Conservation (phyloP, 1,284 basidiomycete genomes). For the Moesziomyces aphidis region DNA sequence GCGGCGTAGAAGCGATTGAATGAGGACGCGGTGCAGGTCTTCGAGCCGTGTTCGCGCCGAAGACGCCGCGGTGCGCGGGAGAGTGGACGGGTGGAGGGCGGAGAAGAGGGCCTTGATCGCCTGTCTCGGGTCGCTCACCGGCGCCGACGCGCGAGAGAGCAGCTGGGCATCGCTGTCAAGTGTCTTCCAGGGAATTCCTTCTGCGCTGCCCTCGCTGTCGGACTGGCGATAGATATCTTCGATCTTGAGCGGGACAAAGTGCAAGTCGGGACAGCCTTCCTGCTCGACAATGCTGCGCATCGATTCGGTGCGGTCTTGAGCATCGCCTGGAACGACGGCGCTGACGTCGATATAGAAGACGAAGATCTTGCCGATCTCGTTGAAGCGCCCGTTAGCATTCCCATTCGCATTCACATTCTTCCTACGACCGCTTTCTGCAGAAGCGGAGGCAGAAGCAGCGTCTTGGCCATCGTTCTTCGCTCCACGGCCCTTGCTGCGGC, state of each 20-base stretch:
- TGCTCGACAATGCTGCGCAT: constrained; percentile 39
- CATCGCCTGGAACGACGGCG: constrained; percentile 18
- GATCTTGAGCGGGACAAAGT: constrained; percentile 46
- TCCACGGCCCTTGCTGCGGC: constrained; percentile 10
- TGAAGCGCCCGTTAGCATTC: constrained; percentile 31
- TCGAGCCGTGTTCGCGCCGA: constrained; percentile 57
- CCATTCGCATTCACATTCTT: background rate
- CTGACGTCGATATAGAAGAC: constrained; percentile 60
- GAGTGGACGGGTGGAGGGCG: constrained; percentile 30
- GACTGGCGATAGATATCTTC: constrained; percentile 37
- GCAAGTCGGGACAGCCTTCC: constrained; percentile 34
- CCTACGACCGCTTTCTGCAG: background rate
- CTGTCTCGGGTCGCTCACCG: constrained; percentile 12
- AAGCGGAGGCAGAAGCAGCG: background rate
- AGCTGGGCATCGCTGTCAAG: constrained; percentile 15
- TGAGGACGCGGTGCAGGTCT: constrained; percentile 54
- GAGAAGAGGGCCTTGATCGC: constrained; percentile 39
- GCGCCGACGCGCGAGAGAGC: background rate
- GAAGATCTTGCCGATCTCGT: constrained; percentile 53
- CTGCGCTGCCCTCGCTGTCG: background rate
- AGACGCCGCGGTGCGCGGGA: constrained; percentile 41
- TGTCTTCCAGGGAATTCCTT: constrained; percentile 9
- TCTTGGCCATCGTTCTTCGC: background rate
- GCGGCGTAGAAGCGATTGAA: constrained; percentile 38
- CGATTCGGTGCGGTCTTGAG: constrained; percentile 27